These are phyloP conservation scores for Cystobasidium tubakii DNA, from an alignment of 768 basidiomycete species.

Conservation along the genomic window DNA sequence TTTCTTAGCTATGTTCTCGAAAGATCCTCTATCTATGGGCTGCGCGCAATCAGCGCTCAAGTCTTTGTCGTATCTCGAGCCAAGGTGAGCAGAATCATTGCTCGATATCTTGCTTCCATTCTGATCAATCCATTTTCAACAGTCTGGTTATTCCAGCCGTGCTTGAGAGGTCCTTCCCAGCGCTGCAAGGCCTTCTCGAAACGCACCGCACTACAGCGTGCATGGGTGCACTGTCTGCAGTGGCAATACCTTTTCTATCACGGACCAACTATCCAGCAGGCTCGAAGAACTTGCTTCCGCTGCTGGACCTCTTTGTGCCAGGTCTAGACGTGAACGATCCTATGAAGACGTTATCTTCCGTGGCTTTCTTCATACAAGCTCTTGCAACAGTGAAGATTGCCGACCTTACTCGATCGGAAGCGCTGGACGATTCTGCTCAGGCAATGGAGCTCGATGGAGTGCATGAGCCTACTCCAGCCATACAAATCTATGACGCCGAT, in stretches of 20 bases:
- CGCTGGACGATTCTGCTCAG: conserved; percentile 1
- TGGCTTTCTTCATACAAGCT: conserved; percentile 45
- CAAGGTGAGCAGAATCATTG: conserved; percentile 46
- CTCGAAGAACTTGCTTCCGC: conserved; percentile 70
- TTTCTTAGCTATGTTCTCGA: conserved; percentile 83
- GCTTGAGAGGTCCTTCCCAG: conserved; percentile 74
- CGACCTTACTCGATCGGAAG: conserved; percentile 43
- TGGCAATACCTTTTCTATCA: conserved; percentile 74
- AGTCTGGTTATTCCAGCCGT: conserved; percentile 75
- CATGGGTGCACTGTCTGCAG: conserved; percentile 73
- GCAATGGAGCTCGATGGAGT: conserved; percentile 34
- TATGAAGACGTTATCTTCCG: conserved; percentile 46
- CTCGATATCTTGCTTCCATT: neutral
- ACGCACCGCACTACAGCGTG: conserved; percentile 78
- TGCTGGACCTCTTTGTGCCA: conserved; percentile 73
- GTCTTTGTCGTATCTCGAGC: conserved; percentile 70
- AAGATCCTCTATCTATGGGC: conserved; percentile 64
- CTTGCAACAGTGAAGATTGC: conserved; percentile 43
- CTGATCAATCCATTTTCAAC: neutral
- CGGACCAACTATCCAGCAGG: conserved; percentile 72
- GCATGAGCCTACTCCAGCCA: conserved; percentile 18
- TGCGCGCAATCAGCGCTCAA: conserved; percentile 76
- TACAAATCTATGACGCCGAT: conserved; percentile 37
- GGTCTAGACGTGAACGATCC: conserved; percentile 68
- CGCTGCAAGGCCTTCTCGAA: conserved; percentile 83